Percentiles rank a stretch among this genome's conserved stretches.
Conservation (phyloP, 2,329 filamentous ascomycete species). For the Fonsecaea pedrosoi region DNA sequence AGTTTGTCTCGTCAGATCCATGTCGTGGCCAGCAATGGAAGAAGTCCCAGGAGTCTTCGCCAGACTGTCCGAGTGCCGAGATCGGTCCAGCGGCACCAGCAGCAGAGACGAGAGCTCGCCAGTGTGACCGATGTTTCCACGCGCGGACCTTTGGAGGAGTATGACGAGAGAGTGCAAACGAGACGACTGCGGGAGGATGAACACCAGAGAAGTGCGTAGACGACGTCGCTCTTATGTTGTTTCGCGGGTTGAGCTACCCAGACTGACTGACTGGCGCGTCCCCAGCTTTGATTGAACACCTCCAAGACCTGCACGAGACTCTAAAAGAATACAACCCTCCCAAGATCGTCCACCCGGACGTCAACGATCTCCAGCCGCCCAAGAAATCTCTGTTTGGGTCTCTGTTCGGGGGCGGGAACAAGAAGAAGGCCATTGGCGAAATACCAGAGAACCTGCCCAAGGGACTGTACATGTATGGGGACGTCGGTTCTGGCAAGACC, state of each 20-base stretch:
- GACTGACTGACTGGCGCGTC: constrained; percentile 16
- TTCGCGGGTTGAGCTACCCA: no score
- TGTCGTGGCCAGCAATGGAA: background rate
- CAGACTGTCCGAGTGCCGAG: background rate
- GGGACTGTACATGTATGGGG: constrained; percentile 92
- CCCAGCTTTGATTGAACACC: constrained; percentile 80
- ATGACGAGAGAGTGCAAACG: constrained; percentile 77
- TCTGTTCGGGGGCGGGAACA: constrained; percentile 55
- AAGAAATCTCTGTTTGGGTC: constrained; percentile 61
- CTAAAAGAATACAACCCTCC: constrained; percentile 76
- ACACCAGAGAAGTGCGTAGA: constrained; percentile 77
- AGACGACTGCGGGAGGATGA: constrained; percentile 83
- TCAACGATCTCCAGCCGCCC: constrained; percentile 69
- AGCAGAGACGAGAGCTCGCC: constrained; percentile 25
- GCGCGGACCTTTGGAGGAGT: constrained; percentile 81
- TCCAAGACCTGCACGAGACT: constrained; percentile 88
- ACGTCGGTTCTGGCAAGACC: constrained; percentile 96
- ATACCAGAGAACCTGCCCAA: constrained; percentile 80
- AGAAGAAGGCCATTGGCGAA: constrained; percentile 53
- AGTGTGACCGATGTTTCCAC: constrained; percentile 30
- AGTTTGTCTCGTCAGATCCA: constrained; percentile 15
- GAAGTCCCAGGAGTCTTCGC: background rate
- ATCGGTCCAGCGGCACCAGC: constrained; percentile 11
- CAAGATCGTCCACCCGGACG: constrained; percentile 75
- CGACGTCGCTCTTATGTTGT: background rate